Evolutionary conservation across 73 alveolate genomes (phyloP).

Genomic region (Paramecium primaurelia): DNA sequence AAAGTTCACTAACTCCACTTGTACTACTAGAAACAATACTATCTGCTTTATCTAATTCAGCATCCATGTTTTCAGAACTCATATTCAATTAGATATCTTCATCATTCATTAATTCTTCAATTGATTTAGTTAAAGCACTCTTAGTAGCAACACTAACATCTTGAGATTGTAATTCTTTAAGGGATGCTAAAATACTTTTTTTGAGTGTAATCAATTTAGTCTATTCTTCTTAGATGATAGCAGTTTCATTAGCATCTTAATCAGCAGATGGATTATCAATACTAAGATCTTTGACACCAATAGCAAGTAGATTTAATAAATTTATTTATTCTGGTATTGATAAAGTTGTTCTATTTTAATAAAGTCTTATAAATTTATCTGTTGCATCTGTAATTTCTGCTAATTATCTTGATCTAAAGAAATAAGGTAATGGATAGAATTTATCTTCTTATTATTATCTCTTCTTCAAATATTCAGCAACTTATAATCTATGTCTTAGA

Average conservation of each 20-base stretch:
- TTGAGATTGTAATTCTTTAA: neutral
- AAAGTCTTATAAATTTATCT: neutral
- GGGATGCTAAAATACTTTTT: neutral
- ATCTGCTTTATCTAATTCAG: neutral
- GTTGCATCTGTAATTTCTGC: neutral
- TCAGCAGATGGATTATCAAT: neutral
- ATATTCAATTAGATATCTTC: neutral
- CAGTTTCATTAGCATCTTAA: neutral
- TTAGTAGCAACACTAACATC: conserved; percentile 6
- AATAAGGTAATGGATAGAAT: neutral
- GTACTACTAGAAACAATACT: neutral
- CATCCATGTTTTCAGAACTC: neutral
- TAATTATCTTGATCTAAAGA: neutral
- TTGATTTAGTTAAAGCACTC: neutral
- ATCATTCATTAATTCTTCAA: neutral
- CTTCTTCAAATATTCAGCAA: neutral
- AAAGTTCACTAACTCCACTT: neutral
- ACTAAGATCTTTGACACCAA: neutral
- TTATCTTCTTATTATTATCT: neutral
- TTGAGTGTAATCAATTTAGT: neutral
- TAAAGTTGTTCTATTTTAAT: neutral
- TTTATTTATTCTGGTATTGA: neutral
- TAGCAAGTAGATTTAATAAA: neutral
- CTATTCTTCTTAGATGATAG: neutral
- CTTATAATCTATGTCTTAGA: neutral